phyloP scores from a whole-genome alignment of 768 basidiomycete genomes.

The Tricholoma flavovirens region DNA sequence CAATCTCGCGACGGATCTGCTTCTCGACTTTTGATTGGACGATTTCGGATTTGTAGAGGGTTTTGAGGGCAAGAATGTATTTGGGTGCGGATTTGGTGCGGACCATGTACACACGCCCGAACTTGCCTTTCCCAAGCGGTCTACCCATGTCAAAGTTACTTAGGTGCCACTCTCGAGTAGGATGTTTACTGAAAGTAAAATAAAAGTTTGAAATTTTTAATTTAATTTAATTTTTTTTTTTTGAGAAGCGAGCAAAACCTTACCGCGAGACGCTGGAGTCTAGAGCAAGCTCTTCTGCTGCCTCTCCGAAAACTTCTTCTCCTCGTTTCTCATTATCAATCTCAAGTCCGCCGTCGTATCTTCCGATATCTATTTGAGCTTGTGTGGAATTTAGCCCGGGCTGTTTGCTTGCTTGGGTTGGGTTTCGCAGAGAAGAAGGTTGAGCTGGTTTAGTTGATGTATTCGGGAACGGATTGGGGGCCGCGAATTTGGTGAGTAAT shows the following conservation, averaged over 20 bases:
- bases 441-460: slow-evolving; percentile 26
- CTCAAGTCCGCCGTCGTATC: slow-evolving; percentile 97
- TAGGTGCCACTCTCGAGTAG: slow-evolving; percentile 82
- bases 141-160: slow-evolving; percentile 90
- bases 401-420: slow-evolving; percentile 16
- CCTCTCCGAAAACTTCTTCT: slow-evolving; percentile 68
- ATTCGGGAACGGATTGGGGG: slow-evolving; percentile 49
- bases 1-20: slow-evolving; percentile 95
- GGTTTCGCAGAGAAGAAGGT: slow-evolving; percentile 42
- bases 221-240: no score
- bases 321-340: slow-evolving; percentile 77
- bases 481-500: slow-evolving; percentile 68
- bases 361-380: slow-evolving; percentile 67
- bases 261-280: slow-evolving; percentile 75
- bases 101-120: slow-evolving; percentile 98
- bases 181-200: slow-evolving; percentile 42
- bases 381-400: slow-evolving; percentile 24
- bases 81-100: slow-evolving; percentile 83
- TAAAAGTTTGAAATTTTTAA: background rate
- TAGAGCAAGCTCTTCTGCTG: slow-evolving; percentile 74
- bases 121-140: slow-evolving; percentile 98
- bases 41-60: slow-evolving; percentile 94
- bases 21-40: slow-evolving; percentile 90
- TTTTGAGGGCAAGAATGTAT: slow-evolving; percentile 96
- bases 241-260: slow-evolving; percentile 18